Evolutionary conservation across 179 eudicot genomes (phyloP).

Genomic region (Nepenthes alata): DNA sequence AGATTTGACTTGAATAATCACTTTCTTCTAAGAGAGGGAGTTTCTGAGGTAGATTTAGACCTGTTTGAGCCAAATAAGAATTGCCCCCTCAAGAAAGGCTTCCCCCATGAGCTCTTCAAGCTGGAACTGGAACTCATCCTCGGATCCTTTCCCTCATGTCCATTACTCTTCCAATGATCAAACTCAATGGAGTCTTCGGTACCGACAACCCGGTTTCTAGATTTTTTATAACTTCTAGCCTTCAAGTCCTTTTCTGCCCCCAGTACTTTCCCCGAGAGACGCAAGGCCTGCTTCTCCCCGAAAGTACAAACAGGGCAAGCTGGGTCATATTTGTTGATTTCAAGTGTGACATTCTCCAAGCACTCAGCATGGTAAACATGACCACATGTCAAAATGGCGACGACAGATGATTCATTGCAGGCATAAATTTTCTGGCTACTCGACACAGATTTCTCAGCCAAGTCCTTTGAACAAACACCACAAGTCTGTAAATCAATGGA

Average conservation of each 20-base stretch:
- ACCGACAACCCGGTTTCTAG: constrained; percentile 24
- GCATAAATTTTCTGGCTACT: constrained; percentile 32
- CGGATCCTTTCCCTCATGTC: constrained; percentile 22
- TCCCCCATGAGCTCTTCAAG: constrained; percentile 28
- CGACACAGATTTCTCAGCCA: constrained; percentile 38
- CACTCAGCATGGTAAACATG: constrained; percentile 55
- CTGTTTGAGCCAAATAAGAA: constrained; percentile 41
- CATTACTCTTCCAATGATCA: constrained; percentile 29
- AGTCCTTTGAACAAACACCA: constrained; percentile 41
- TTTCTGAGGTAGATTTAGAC: constrained; percentile 19
- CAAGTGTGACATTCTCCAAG: constrained; percentile 39
- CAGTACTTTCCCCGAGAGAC: constrained; percentile 27
- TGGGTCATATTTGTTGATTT: constrained; percentile 41
- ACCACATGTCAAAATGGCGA: constrained; percentile 47
- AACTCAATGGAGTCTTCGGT: constrained; percentile 31
- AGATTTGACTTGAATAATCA: constrained; percentile 42
- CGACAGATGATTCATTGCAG: constrained; percentile 33
- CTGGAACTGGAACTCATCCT: constrained; percentile 41
- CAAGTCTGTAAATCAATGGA: constrained; percentile 33
- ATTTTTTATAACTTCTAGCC: constrained; percentile 25
- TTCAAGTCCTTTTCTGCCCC: constrained; percentile 35
- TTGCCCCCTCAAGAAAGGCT: constrained; percentile 43
- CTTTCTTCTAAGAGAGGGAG: constrained; percentile 19
- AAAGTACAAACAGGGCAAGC: constrained; percentile 44
- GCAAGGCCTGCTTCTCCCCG: constrained; percentile 36